A percentile compares a stretch with the other conserved stretches of the same genome.
These are phyloP conservation scores for Pleurotus citrinopileatus DNA, from an alignment of 768 basidiomycete genomes.

Conservation along the genomic window DNA sequence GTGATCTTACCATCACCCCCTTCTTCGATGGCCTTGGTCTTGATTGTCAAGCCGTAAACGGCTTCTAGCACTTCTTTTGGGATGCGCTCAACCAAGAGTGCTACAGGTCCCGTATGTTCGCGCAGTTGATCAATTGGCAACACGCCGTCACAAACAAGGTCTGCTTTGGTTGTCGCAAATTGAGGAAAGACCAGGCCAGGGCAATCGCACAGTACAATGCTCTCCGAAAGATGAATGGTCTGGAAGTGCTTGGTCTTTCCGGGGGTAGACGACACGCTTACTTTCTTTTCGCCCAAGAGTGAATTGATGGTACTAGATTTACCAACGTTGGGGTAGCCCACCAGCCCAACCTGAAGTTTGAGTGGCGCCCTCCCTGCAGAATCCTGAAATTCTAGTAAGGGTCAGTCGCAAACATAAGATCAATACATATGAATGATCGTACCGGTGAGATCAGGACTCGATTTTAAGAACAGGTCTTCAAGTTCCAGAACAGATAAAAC, in stretches of 20 bases:
- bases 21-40: slow-evolving; percentile 63
- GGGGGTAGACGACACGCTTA: slow-evolving; percentile 96
- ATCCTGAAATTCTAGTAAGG: slow-evolving; percentile 54
- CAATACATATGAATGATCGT: slow-evolving; percentile 15
- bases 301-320: slow-evolving; percentile 99
- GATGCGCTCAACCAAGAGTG: slow-evolving; percentile 75
- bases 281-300: slow-evolving; percentile 93
- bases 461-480: slow-evolving; percentile 73
- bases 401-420: slow-evolving; percentile 10
- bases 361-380: slow-evolving; percentile 51
- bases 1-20: slow-evolving; percentile 76
- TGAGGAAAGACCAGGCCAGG: slow-evolving; percentile 98
- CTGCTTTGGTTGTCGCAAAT: slow-evolving; percentile 95
- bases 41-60: slow-evolving; percentile 83
- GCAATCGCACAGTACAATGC: slow-evolving; percentile 91
- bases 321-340: slow-evolving; percentile 98
- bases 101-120: slow-evolving; percentile 84
- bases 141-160: slow-evolving; percentile 94
- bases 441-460: slow-evolving; percentile 74
- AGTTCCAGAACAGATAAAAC: slow-evolving; percentile 86
- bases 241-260: slow-evolving; percentile 99
- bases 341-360: slow-evolving; percentile 82
- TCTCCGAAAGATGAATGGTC: slow-evolving; percentile 89
- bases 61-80: slow-evolving; percentile 85
- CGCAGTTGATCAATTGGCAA: slow-evolving; percentile 96